A percentile compares a stretch with the other conserved stretches of the same genome.
phyloP scores from a whole-genome alignment of 768 basidiomycete genomes.

The Mycena crocata region DNA sequence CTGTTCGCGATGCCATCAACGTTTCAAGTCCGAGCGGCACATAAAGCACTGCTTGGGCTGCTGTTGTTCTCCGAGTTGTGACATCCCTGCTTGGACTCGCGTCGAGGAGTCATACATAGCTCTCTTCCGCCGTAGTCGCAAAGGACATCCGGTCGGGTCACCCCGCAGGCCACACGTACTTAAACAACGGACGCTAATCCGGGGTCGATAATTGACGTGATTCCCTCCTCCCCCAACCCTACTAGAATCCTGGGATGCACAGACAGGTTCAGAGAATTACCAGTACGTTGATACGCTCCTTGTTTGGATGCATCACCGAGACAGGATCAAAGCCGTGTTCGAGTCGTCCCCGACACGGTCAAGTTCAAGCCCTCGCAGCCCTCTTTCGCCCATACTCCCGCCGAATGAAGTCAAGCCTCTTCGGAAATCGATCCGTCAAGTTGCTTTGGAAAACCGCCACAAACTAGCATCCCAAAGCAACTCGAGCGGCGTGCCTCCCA shows the following conservation, averaged over 20 bases:
- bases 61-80: background rate
- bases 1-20: constrained; percentile 27
- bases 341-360: constrained; percentile 21
- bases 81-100: too few species aligned
- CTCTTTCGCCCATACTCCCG: constrained; percentile 19
- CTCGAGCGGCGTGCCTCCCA: background rate
- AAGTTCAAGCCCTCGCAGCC: constrained; percentile 29
- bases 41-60: background rate
- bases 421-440: constrained; percentile 17
- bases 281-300: constrained; percentile 2
- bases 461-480: background rate
- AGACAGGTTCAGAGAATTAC: constrained; percentile 12
- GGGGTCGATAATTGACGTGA: background rate
- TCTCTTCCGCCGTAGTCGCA: too few species aligned
- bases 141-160: too few species aligned
- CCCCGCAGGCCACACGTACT: too few species aligned
- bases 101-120: too few species aligned
- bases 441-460: background rate
- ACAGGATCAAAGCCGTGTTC: constrained; percentile 19
- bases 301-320: background rate
- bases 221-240: background rate
- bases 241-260: constrained; percentile 16
- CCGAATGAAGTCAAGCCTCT: constrained; percentile 17
- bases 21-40: constrained; percentile 17
- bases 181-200: constrained; percentile 1